Percentiles rank a stretch among this genome's conserved stretches.
Conservation (phyloP, 2,329 filamentous ascomycete species). For the Monilinia aucupariae region DNA sequence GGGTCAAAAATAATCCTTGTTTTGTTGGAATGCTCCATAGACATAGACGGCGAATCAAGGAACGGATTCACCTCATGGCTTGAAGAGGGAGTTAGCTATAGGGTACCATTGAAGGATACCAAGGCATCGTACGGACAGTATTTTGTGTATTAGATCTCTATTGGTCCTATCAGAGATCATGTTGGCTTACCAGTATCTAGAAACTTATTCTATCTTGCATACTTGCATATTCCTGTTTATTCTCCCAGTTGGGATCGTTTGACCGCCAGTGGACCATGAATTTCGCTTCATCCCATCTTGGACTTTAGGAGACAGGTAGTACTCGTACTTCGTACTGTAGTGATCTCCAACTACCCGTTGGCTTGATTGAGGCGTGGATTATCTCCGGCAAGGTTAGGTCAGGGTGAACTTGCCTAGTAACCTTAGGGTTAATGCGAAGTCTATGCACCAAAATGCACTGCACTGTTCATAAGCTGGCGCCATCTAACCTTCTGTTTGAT, state of each 20-base stretch:
- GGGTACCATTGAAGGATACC: not conserved
- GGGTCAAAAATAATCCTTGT: constrained; percentile 9
- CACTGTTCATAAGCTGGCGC: constrained; percentile 9
- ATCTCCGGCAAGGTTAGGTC: not conserved
- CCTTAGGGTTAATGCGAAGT: not conserved
- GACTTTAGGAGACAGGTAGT: too few species aligned
- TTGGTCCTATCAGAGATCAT: not conserved
- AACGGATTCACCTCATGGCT: not conserved
- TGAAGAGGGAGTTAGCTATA: not conserved
- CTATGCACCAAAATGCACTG: not conserved
- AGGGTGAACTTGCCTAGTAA: too few species aligned
- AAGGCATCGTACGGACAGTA: not conserved
- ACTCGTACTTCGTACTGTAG: not conserved
- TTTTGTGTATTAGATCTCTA: constrained; percentile 5
- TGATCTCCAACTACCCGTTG: not conserved
- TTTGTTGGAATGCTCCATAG: not conserved
- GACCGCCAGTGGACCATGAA: too few species aligned
- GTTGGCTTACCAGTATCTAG: not conserved
- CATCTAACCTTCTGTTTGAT: not conserved
- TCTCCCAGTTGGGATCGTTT: not conserved
- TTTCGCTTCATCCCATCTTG: constrained; percentile 9
- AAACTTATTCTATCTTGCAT: not conserved
- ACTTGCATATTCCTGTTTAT: not conserved
- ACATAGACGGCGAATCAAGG: constrained; percentile 1
- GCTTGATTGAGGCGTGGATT: not conserved